phyloP scores from a whole-genome alignment of 192 early-diverging fungal genomes.

The Chytriomyces confervae region DNA sequence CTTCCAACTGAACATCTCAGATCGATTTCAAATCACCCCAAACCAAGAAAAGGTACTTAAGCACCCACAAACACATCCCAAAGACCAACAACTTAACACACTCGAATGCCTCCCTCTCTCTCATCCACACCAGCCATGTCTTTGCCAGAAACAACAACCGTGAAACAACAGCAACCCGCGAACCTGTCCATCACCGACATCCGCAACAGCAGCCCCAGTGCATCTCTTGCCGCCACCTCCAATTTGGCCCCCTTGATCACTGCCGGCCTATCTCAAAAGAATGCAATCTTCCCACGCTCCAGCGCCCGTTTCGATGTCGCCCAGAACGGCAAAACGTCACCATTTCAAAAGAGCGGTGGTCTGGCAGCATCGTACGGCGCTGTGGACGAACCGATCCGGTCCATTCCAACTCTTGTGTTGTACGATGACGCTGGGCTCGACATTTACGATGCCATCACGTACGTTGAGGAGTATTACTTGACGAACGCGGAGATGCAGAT shows the following conservation, averaged over 20 bases:
- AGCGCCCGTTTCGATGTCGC: background rate
- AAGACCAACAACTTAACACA: too few species aligned
- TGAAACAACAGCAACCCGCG: background rate
- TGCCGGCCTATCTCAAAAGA: background rate
- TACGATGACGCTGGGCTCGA: constrained; percentile 86
- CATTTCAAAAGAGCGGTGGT: background rate
- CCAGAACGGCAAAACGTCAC: constrained; percentile 18
- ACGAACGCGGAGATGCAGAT: constrained; percentile 86
- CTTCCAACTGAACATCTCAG: too few species aligned
- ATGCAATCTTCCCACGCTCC: background rate
- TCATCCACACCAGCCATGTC: too few species aligned
- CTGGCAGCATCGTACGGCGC: background rate
- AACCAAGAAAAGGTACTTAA: too few species aligned
- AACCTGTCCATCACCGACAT: constrained; percentile 26
- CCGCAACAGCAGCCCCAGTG: background rate
- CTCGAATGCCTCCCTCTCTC: too few species aligned
- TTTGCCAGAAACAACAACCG: too few species aligned
- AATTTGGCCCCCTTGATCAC: constrained; percentile 25
- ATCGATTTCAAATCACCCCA: too few species aligned
- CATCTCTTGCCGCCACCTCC: constrained; percentile 1
- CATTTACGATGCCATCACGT: constrained; percentile 90
- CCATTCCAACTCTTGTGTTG: constrained; percentile 82
- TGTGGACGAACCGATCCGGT: constrained; percentile 30
- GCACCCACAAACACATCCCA: too few species aligned
- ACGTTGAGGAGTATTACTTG: constrained; percentile 84